Evolutionary conservation across 495 filamentous ascomycete species (phyloP), one percentile per base, ranked within the genome.

Genomic region (Neurospora sp.): DNA sequence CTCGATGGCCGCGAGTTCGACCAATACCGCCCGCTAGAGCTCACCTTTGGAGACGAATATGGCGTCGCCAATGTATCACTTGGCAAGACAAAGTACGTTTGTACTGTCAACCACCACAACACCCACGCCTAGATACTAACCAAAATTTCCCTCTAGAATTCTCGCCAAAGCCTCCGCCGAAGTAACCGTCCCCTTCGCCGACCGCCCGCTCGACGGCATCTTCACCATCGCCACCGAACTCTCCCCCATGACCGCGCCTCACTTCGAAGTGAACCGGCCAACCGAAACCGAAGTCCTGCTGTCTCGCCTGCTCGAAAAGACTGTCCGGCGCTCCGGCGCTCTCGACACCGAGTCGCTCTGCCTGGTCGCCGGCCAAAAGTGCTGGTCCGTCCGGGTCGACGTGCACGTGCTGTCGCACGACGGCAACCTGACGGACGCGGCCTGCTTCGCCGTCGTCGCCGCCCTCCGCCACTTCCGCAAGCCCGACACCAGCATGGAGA

Each of bases 301-400:
- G 59, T 92, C 94, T 10, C 90, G 94, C 44, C 86, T 94, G 69
- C 90, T 99, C 42, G 96, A 99, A 81, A 94, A 96, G 76, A 90
- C 96, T 17, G 89, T 99, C 73, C 95, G 96, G 38, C 93, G 95
- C 68, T 97, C 94, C 8, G 89, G 89, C 73, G 96, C 96, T 10
- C 86, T 99, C 35, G 94, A 97, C 78, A 97, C 94, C 38, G 96
- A 99, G 83, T 96, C 94, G 2, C 88, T 99, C 39, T 99, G 96
- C 79, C 92, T 99, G 16, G 82, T 98, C 31, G 94, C 96, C 35
- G 94, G 93, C 16, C 85, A 91, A 70, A 96, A 94, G 81, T 94
- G 92, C 82, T 99, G 96, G 92, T 89, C 87, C 68, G 86, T 99
- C 70, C 91, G 93, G 35, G 94, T 93, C 6, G 93, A 97, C 77